phyloP scores from a whole-genome alignment of 306 rosid genomes.

The Ziziphus jujuba region DNA sequence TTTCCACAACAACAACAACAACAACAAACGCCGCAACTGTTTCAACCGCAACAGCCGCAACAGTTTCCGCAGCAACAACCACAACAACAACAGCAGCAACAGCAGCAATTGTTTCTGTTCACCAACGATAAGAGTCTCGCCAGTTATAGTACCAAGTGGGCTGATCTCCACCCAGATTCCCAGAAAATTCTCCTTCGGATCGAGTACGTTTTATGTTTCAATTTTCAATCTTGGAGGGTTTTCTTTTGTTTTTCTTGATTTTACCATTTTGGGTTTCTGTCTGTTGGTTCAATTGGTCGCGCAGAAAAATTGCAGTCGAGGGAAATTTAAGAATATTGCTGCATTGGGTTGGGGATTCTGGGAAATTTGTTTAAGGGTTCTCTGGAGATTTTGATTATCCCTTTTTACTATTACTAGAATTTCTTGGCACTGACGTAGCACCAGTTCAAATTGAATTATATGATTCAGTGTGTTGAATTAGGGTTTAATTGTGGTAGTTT shows the following conservation, averaged over 20 bases:
- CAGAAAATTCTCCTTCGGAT: conserved; percentile 87
- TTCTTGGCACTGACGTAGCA: not conserved
- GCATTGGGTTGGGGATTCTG: not conserved
- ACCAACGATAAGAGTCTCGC: conserved; percentile 79
- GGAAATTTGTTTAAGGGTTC: not conserved
- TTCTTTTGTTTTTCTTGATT: not conserved
- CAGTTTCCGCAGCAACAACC: conserved; percentile 27
- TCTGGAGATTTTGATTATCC: not conserved
- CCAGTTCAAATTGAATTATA: not conserved
- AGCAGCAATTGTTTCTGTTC: conserved; percentile 57
- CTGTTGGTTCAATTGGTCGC: conserved; percentile 3
- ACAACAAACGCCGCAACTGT: conserved; percentile 38
- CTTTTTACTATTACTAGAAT: not conserved
- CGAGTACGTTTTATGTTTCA: conserved; percentile 49
- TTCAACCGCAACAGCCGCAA: conserved; percentile 37
- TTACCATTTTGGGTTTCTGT: not conserved
- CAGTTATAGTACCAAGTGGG: conserved; percentile 83
- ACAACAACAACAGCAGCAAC: conserved; percentile 41
- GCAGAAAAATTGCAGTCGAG: conserved; percentile 7
- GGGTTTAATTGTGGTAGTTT: not conserved
- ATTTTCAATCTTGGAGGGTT: not conserved
- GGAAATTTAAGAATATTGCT: not conserved
- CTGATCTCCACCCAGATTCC: conserved; percentile 91
- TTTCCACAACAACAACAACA: conserved; percentile 45
- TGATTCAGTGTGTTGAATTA: not conserved